A percentile compares a stretch with the other conserved stretches of the same genome.
Conservation (phyloP, 2,329 filamentous ascomycete genomes). For the Thermomyces lanuginosus region DNA sequence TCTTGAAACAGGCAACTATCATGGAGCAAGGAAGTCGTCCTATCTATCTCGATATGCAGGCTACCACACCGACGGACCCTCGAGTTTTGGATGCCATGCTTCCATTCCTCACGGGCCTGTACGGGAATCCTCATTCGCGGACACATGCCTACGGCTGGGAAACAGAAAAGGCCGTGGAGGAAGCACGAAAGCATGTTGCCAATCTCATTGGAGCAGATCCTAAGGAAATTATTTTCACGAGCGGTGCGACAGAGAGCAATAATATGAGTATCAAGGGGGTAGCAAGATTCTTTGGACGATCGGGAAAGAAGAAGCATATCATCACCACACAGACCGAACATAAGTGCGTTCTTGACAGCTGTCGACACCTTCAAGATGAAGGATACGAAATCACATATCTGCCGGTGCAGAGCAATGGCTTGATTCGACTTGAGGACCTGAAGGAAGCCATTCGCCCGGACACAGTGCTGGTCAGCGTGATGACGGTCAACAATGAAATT, state of each 20-base stretch:
- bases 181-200: conserved; percentile 69
- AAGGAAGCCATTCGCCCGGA: conserved; percentile 82
- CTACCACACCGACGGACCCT: conserved; percentile 87
- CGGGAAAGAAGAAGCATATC: conserved; percentile 95
- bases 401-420: conserved; percentile 71
- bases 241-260: conserved; percentile 94
- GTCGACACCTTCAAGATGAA: conserved; percentile 88
- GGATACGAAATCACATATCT: conserved; percentile 96
- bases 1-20: conserved; percentile 78
- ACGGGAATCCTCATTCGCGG: conserved; percentile 91
- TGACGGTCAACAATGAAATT: conserved; percentile 99
- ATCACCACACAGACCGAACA: conserved; percentile 96
- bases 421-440: conserved; percentile 68
- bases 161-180: conserved; percentile 82
- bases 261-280: conserved; percentile 99
- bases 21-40: conserved; percentile 87
- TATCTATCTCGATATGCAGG: conserved; percentile 97
- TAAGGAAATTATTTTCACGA: conserved; percentile 98
- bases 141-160: conserved; percentile 99
- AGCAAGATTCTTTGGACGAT: conserved; percentile 80
- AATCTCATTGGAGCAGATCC: conserved; percentile 79
- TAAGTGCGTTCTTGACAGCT: conserved; percentile 97
- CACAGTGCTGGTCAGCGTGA: conserved; percentile 84
- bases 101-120: conserved; percentile 80
- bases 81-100: conserved; percentile 94